phyloP scores from a whole-genome alignment of 2,329 filamentous ascomycete species.

The Pseudogymnoascus destructans region DNA sequence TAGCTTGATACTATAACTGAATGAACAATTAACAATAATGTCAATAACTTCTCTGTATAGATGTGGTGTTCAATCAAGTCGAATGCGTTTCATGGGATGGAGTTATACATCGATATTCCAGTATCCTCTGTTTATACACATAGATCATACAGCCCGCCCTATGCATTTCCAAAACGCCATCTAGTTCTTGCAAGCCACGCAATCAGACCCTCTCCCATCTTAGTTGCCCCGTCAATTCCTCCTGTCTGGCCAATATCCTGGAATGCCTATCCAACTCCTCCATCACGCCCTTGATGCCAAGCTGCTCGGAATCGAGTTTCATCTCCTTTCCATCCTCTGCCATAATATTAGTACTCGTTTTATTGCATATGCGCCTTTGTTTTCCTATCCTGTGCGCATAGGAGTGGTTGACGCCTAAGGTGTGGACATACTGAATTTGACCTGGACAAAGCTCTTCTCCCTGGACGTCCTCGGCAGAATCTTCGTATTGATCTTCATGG shows the following conservation, averaged over 20 bases:
- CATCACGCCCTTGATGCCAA: slow-evolving; percentile 74
- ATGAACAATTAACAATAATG: slow-evolving; percentile 10
- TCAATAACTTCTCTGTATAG: neutral
- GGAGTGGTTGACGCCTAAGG: neutral
- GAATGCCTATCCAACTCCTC: slow-evolving; percentile 88
- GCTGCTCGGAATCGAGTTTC: slow-evolving; percentile 63
- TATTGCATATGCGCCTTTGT: neutral
- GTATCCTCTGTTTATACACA: slow-evolving; percentile 7
- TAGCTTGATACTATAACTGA: slow-evolving; percentile 36
- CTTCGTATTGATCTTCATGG: slow-evolving; percentile 66
- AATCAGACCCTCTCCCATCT: neutral
- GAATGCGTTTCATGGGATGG: neutral
- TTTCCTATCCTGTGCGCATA: neutral
- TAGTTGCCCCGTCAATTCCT: slow-evolving; percentile 52
- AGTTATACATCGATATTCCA: slow-evolving; percentile 4
- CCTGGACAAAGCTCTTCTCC: slow-evolving; percentile 52
- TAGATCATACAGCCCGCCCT: slow-evolving; percentile 8
- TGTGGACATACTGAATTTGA: slow-evolving; percentile 67
- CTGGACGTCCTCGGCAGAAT: slow-evolving; percentile 58
- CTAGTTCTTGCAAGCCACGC: slow-evolving; percentile 4
- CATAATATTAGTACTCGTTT: slow-evolving; percentile 17
- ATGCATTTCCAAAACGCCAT: slow-evolving; percentile 8
- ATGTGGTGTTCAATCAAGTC: neutral
- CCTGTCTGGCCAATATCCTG: slow-evolving; percentile 64
- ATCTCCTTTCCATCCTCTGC: slow-evolving; percentile 88